These are phyloP conservation scores for Termitomyces sp. DNA, from an alignment of 768 basidiomycete species.

Conservation along the genomic window DNA sequence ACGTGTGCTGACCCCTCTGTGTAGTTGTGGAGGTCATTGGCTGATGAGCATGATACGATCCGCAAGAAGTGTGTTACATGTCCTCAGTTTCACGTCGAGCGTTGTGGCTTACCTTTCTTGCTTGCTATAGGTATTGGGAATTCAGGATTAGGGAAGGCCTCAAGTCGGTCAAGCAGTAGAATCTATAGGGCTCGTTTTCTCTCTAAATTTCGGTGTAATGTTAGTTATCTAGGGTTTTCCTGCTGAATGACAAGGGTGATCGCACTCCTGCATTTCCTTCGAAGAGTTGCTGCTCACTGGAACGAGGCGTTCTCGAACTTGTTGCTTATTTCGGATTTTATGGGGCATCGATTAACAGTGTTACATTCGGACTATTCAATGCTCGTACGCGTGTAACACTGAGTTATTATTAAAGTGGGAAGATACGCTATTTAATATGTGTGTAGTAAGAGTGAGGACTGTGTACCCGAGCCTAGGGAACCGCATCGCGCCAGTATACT, in stretches of 20 bases:
- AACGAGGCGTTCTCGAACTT: background rate
- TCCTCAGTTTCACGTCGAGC: background rate
- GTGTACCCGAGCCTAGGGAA: background rate
- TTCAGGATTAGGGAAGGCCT: constrained; percentile 57
- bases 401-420: no score
- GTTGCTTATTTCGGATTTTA: background rate
- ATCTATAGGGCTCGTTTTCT: background rate
- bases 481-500: background rate
- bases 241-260: background rate
- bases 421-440: no score
- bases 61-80: constrained; percentile 56
- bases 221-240: background rate
- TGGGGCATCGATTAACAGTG: background rate
- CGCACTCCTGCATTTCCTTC: no score
- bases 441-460: no score
- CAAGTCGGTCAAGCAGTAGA: constrained; percentile 10
- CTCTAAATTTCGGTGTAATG: background rate
- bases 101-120: background rate
- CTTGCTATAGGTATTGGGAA: constrained; percentile 63
- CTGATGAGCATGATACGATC: constrained; percentile 65
- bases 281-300: no score
- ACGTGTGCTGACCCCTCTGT: background rate
- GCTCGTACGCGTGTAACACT: no score
- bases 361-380: no score
- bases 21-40: constrained; percentile 70